A percentile compares a stretch with the other conserved stretches of the same genome.
Evolutionary conservation across 169 alveolate species (phyloP).

Genomic region (Plasmodium gaboni): DNA sequence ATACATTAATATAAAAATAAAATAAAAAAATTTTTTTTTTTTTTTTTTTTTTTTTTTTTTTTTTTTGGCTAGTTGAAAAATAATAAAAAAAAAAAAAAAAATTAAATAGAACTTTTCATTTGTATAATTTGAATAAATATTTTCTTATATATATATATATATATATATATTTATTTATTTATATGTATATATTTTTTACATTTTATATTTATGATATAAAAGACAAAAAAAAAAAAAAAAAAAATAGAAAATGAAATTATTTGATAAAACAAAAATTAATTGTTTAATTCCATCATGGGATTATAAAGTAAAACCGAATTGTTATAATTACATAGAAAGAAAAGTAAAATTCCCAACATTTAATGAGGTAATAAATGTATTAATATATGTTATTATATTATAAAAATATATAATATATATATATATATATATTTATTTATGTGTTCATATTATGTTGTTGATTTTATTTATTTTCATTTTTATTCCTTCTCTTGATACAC

Average conservation of each 20-base stretch:
- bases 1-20: no score
- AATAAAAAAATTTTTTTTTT: no score
- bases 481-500: not conserved
- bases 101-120: no score
- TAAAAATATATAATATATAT: not conserved
- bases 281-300: constrained; percentile 34
- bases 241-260: constrained; percentile 6
- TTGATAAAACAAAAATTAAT: constrained; percentile 13
- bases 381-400: not conserved
- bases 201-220: not conserved
- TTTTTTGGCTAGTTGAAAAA: no score
- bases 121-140: no score
- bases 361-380: constrained; percentile 9
- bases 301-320: constrained; percentile 27
- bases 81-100: no score
- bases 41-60: no score
- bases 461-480: not conserved
- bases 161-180: no score
- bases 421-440: not conserved
- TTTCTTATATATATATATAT: no score
- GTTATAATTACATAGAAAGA: constrained; percentile 59
- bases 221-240: not conserved
- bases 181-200: not conserved
- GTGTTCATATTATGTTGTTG: not conserved
- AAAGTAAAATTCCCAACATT: constrained; percentile 25